Evolutionary conservation across 805 yeast genomes (phyloP).

Genomic region (Candida lessepsii): DNA sequence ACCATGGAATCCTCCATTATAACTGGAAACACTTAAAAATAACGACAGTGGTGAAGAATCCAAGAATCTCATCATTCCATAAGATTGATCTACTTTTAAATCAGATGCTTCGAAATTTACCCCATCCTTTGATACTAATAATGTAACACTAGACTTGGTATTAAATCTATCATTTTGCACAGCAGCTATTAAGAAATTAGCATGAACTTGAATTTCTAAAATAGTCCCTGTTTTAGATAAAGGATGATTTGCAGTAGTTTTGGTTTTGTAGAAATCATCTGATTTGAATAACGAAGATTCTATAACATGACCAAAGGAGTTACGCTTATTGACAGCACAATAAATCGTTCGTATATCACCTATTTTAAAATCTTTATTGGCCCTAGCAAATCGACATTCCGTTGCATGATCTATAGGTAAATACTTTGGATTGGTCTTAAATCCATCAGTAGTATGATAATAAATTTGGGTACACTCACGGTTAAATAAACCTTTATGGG

Average conservation of each 20-base stretch:
- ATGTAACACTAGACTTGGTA: constrained; percentile 32
- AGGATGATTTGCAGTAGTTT: constrained; percentile 27
- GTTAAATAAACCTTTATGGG: constrained; percentile 17
- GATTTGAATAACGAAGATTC: constrained; percentile 39
- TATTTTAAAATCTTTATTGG: constrained; percentile 19
- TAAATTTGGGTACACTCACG: constrained; percentile 25
- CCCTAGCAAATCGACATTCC: constrained; percentile 33
- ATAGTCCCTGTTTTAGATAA: constrained; percentile 27
- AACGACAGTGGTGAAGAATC: constrained; percentile 38
- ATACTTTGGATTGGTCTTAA: constrained; percentile 36
- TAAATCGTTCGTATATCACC: constrained; percentile 32
- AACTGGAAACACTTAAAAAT: constrained; percentile 20
- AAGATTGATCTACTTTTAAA: constrained; percentile 34
- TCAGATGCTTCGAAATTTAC: constrained; percentile 37
- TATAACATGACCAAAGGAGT: constrained; percentile 41
- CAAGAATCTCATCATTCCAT: constrained; percentile 38
- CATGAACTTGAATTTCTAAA: constrained; percentile 35
- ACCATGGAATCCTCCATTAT: constrained; percentile 14
- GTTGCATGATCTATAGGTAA: constrained; percentile 24
- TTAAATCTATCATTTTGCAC: constrained; percentile 45
- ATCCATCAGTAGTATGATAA: constrained; percentile 45
- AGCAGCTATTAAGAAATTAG: constrained; percentile 40
- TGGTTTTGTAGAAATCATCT: constrained; percentile 42
- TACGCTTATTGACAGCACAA: constrained; percentile 30
- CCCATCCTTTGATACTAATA: constrained; percentile 51